These are phyloP conservation scores for Phaeotremella fagi DNA, from an alignment of 768 basidiomycete species.

Conservation along the genomic window DNA sequence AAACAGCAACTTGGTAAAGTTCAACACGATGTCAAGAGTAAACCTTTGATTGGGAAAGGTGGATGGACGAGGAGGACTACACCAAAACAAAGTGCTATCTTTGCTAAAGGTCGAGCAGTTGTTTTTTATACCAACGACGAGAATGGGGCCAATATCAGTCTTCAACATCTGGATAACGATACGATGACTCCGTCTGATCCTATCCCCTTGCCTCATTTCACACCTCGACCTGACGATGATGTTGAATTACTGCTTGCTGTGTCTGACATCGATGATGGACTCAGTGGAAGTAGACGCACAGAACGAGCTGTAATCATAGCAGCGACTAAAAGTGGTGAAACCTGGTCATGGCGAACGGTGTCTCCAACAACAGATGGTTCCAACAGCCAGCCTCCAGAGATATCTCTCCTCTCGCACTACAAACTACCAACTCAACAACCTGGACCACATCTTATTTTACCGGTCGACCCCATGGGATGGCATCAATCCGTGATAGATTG, in stretches of 20 bases:
- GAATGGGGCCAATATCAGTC: slow-evolving; percentile 7
- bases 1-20: slow-evolving; percentile 22
- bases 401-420: slow-evolving; percentile 20
- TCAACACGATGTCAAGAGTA: background rate
- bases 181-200: slow-evolving; percentile 12
- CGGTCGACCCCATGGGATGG: slow-evolving; percentile 50
- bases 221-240: slow-evolving; percentile 13
- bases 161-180: slow-evolving; percentile 32
- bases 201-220: slow-evolving; percentile 23
- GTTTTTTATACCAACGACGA: slow-evolving; percentile 17
- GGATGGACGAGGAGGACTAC: slow-evolving; percentile 9
- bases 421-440: slow-evolving; percentile 19
- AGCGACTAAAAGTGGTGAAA: slow-evolving; percentile 22
- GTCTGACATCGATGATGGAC: slow-evolving; percentile 47
- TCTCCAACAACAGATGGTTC: background rate
- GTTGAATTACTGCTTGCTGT: slow-evolving; percentile 40
- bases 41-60: slow-evolving; percentile 28
- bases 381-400: slow-evolving; percentile 8
- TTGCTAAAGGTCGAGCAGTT: slow-evolving; percentile 41
- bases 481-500: slow-evolving; percentile 45
- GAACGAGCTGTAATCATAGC: slow-evolving; percentile 42
- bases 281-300: slow-evolving; percentile 22
- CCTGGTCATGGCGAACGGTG: slow-evolving; percentile 41
- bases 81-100: slow-evolving; percentile 25
- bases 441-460: slow-evolving; percentile 22